These are phyloP conservation scores for Fagopyrum tataricum DNA, from an alignment of 148 eudicot species.

Conservation along the genomic window DNA sequence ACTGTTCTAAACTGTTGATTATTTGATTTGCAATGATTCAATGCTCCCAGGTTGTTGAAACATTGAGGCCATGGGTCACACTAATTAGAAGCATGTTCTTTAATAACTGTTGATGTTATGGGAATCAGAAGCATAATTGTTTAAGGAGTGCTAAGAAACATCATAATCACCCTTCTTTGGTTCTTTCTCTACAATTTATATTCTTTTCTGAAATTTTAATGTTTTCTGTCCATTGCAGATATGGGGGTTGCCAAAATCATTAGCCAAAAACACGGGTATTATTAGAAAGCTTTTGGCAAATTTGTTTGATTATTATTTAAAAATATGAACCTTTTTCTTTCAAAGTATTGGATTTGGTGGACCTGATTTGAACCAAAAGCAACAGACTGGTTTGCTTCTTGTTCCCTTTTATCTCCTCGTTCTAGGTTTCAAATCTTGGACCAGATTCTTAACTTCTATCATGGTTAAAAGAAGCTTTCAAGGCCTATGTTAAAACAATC, in stretches of 20 bases:
- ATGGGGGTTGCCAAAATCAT: conserved; percentile 11
- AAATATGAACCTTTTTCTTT: background rate
- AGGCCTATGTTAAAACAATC: background rate
- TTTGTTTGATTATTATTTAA: conserved; percentile 3
- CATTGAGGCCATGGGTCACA: conserved; percentile 1
- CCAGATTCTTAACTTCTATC: conserved; percentile 1
- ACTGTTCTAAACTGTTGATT: background rate
- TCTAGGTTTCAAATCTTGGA: conserved; percentile 10
- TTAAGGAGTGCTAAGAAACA: conserved; percentile 7
- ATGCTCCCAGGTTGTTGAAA: conserved; percentile 5
- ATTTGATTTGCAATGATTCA: conserved; percentile 2
- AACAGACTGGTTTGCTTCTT: background rate
- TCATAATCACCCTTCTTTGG: conserved; percentile 6
- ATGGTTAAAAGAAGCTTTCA: background rate
- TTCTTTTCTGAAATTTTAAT: conserved; percentile 9
- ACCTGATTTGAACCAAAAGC: conserved; percentile 8
- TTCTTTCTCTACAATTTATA: background rate
- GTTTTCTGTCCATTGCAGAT: background rate
- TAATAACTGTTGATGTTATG: conserved; percentile 6
- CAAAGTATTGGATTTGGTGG: conserved; percentile 6
- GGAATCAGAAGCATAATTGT: conserved; percentile 13
- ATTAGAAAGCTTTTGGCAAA: background rate
- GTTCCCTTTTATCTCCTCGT: background rate
- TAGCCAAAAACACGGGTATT: conserved; percentile 9
- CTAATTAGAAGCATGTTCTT: conserved; percentile 12